Conservation (phyloP, 73 alveolate genomes). For the Paramecium sexaurelia region DNA sequence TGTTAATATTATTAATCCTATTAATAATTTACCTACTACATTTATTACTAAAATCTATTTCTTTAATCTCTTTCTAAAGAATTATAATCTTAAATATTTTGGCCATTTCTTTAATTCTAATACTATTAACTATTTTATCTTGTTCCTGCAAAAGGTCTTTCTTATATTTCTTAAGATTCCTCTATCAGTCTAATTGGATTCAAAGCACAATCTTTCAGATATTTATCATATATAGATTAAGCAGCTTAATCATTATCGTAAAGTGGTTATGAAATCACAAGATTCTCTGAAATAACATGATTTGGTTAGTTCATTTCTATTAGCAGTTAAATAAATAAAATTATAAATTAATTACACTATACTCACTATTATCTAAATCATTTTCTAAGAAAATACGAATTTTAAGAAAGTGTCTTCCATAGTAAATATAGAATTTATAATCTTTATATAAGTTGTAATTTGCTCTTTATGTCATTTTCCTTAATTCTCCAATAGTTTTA, state of each 20-base stretch:
- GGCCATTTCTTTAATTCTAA: not conserved
- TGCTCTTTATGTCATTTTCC: not conserved
- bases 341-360: not conserved
- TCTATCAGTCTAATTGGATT: not conserved
- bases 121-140: not conserved
- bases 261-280: slow-evolving; percentile 9
- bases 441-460: not conserved
- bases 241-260: not conserved
- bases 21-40: not conserved
- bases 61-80: not conserved
- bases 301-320: not conserved
- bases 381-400: not conserved
- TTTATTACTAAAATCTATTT: not conserved
- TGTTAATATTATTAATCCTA: not conserved
- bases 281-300: slow-evolving; percentile 5
- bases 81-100: not conserved
- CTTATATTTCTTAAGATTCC: not conserved
- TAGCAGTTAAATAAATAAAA: slow-evolving; percentile 17
- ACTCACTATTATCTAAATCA: not conserved
- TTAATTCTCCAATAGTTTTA: slow-evolving; percentile 1
- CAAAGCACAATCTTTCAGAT: not conserved
- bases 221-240: not conserved
- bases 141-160: slow-evolving; percentile 28
- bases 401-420: not conserved
- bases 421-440: not conserved